Conservation (phyloP, 2,329 filamentous ascomycete species). For the Fusarium proliferatum region DNA sequence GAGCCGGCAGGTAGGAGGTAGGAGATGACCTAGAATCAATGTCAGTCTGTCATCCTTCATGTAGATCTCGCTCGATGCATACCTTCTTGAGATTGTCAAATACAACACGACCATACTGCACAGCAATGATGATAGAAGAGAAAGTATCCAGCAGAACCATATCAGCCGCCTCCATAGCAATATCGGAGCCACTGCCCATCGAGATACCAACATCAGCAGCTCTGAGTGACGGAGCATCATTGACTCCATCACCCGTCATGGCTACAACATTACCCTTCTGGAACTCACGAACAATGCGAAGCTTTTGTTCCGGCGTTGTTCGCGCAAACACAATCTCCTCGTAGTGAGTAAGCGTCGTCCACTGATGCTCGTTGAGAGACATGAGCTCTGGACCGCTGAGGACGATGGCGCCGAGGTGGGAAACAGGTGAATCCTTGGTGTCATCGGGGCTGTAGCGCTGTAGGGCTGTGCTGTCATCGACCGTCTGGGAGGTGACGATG, state of each 20-base stretch:
- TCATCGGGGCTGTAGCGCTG: constrained; percentile 45
- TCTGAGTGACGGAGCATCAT: constrained; percentile 84
- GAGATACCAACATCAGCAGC: constrained; percentile 87
- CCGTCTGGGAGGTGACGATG: constrained; percentile 68
- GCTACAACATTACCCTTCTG: constrained; percentile 76
- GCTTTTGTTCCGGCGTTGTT: constrained; percentile 82
- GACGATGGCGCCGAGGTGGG: constrained; percentile 62
- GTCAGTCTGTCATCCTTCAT: background rate
- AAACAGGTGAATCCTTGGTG: accelerated
- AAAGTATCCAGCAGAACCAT: constrained; percentile 86
- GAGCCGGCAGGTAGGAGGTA: constrained; percentile 78
- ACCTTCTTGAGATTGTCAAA: constrained; percentile 82
- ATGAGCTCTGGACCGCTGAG: constrained; percentile 74
- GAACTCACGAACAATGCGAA: constrained; percentile 81
- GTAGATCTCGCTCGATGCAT: too few relatives aligned
- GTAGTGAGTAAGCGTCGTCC: constrained; percentile 73
- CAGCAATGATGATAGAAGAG: constrained; percentile 76
- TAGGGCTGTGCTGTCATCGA: constrained; percentile 67
- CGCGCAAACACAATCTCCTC: constrained; percentile 79
- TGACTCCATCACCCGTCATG: constrained; percentile 90
- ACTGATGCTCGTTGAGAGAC: constrained; percentile 73
- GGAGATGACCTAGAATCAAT: constrained; percentile 40
- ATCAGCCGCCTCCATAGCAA: constrained; percentile 82
- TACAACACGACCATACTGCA: constrained; percentile 78
- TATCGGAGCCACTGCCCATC: constrained; percentile 82